phyloP scores from a whole-genome alignment of 495 filamentous ascomycete species.

The Penicillium manginii region DNA sequence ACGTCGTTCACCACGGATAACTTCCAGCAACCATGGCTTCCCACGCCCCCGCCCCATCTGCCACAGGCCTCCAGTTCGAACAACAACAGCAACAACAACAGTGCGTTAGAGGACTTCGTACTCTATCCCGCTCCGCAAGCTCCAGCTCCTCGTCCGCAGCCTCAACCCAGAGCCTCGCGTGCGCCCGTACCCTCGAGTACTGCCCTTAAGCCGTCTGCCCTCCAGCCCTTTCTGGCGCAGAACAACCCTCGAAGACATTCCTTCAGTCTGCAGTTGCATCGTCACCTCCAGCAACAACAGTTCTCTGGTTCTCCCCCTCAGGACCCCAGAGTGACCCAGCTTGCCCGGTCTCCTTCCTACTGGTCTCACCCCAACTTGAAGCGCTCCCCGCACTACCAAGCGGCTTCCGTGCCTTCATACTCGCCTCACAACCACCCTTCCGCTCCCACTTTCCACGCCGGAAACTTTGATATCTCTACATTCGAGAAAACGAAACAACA shows the following conservation, averaged over 20 bases:
- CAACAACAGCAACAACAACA: slow-evolving; percentile 49
- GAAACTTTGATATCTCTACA: slow-evolving; percentile 26
- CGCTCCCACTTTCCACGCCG: slow-evolving; percentile 55
- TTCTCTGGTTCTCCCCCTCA: slow-evolving; percentile 38
- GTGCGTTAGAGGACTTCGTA: slow-evolving; percentile 51
- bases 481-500: slow-evolving; percentile 32
- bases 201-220: slow-evolving; percentile 43
- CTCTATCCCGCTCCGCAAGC: slow-evolving; percentile 41
- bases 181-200: slow-evolving; percentile 40
- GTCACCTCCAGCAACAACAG: slow-evolving; percentile 43
- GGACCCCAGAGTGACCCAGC: slow-evolving; percentile 44
- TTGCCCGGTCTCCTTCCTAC: slow-evolving; percentile 47
- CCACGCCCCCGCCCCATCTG: slow-evolving; percentile 53
- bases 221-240: slow-evolving; percentile 40
- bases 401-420: slow-evolving; percentile 41
- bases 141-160: slow-evolving; percentile 33
- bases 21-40: slow-evolving; percentile 64
- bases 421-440: slow-evolving; percentile 53
- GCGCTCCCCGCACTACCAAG: slow-evolving; percentile 35
- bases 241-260: slow-evolving; percentile 41
- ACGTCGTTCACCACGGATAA: slow-evolving; percentile 70
- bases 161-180: slow-evolving; percentile 40
- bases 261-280: slow-evolving; percentile 41
- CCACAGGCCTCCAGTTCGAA: slow-evolving; percentile 51
- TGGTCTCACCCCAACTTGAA: slow-evolving; percentile 48